Percentiles rank a stretch among this genome's conserved stretches.
Evolutionary conservation across 108 stramenopile genomes (phyloP).

Genomic region (Skeletonema costatum): DNA sequence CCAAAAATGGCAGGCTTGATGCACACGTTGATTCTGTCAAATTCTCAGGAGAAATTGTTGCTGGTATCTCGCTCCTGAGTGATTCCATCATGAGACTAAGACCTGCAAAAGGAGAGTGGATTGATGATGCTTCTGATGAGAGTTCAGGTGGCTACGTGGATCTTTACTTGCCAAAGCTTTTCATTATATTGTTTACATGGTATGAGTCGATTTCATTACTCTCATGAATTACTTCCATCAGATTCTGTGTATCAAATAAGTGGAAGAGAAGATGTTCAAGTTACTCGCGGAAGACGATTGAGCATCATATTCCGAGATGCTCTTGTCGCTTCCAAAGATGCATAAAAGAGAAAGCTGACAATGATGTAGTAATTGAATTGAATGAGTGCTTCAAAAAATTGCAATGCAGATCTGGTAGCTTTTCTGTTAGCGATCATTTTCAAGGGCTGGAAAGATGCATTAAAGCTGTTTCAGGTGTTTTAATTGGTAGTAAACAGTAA

Average conservation of each 20-base stretch:
- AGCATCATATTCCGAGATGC: conserved; percentile 86
- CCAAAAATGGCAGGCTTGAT: conserved; percentile 69
- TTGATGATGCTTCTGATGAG: not conserved
- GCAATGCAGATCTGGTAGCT: too few relatives aligned
- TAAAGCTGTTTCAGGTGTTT: too few relatives aligned
- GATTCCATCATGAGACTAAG: conserved; percentile 73
- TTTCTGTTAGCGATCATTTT: too few relatives aligned
- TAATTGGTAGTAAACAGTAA: too few relatives aligned
- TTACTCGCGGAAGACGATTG: conserved; percentile 62
- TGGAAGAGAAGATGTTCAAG: conserved; percentile 25
- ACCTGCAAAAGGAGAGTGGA: conserved; percentile 50
- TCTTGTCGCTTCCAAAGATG: not conserved
- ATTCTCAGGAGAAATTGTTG: conserved; percentile 87
- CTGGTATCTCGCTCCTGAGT: conserved; percentile 82
- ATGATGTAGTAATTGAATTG: too few relatives aligned
- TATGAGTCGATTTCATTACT: conserved; percentile 67
- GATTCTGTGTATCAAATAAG: conserved; percentile 51
- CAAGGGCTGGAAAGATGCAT: too few relatives aligned
- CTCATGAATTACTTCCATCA: conserved; percentile 70
- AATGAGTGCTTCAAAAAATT: too few relatives aligned
- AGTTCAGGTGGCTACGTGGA: conserved; percentile 55
- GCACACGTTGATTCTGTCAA: conserved; percentile 91
- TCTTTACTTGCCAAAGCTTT: conserved; percentile 68
- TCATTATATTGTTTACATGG: conserved; percentile 77
- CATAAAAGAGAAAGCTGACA: not conserved